Conservation (phyloP, 2,329 filamentous ascomycete genomes). For the Aureobasidium sp. region DNA sequence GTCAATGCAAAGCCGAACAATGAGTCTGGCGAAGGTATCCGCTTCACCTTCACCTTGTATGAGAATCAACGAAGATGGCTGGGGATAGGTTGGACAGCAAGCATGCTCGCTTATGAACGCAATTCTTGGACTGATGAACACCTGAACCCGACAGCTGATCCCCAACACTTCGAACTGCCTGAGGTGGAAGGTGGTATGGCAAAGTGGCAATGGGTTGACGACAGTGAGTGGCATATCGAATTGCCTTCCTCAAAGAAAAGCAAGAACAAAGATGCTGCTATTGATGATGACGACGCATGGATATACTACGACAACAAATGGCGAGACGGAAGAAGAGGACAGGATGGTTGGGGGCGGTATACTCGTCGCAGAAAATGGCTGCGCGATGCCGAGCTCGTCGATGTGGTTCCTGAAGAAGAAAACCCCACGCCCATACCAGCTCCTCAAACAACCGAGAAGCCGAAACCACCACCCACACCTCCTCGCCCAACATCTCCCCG, state of each 20-base stretch:
- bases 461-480: not conserved
- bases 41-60: conserved; percentile 93
- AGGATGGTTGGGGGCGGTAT: conserved; percentile 90
- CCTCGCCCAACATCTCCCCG: not conserved
- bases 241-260: conserved; percentile 37
- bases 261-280: conserved; percentile 33
- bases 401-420: conserved; percentile 46
- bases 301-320: conserved; percentile 99
- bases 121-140: conserved; percentile 95
- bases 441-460: not conserved
- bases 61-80: conserved; percentile 96
- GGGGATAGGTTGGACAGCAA: conserved; percentile 89
- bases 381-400: conserved; percentile 89
- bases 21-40: conserved; percentile 60
- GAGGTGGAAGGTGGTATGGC: conserved; percentile 58
- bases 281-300: conserved; percentile 66
- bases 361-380: conserved; percentile 93
- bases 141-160: conserved; percentile 68
- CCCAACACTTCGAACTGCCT: conserved; percentile 63
- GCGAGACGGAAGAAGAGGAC: conserved; percentile 76
- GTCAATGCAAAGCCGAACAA: conserved; percentile 39
- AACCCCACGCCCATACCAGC: not conserved
- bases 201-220: conserved; percentile 75
- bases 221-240: conserved; percentile 80
- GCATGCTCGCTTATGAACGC: conserved; percentile 82